These are phyloP conservation scores for Cytospora paraplurivora DNA, from an alignment of 2,329 filamentous ascomycete genomes.

Conservation along the genomic window DNA sequence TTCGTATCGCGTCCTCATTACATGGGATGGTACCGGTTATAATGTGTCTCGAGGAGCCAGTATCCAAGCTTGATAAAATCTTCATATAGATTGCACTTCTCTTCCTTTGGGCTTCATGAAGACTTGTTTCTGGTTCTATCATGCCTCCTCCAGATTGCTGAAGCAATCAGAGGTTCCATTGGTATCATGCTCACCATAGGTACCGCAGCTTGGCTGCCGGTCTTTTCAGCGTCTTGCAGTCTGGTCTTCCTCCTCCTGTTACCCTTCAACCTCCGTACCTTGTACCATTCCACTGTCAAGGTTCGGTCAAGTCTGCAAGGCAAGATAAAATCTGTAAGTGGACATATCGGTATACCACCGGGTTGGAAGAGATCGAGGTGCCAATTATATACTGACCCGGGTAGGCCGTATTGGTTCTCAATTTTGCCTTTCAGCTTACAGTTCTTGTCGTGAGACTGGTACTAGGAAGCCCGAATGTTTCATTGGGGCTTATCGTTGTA, in stretches of 20 bases:
- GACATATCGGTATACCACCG: not conserved
- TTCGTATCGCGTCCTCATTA: too few relatives aligned
- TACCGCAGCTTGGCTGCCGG: not conserved
- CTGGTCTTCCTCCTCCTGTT: slow-evolving; percentile 10
- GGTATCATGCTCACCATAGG: not conserved
- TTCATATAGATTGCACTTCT: too few relatives aligned
- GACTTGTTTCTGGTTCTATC: too few relatives aligned
- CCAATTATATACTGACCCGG: not conserved
- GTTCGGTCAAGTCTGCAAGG: slow-evolving; percentile 18
- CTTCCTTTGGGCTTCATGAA: too few relatives aligned
- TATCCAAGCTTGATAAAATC: too few relatives aligned
- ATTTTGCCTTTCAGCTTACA: not conserved
- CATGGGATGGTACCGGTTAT: too few relatives aligned
- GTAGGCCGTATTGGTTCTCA: not conserved
- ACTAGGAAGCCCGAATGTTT: not conserved
- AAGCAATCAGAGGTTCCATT: not conserved
- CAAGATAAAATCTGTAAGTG: slow-evolving; percentile 11
- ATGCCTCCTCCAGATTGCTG: too few relatives aligned
- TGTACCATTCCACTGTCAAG: slow-evolving; percentile 12
- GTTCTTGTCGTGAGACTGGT: not conserved
- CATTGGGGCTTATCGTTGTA: slow-evolving; percentile 1
- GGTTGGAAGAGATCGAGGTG: not conserved
- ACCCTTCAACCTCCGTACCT: slow-evolving; percentile 5
- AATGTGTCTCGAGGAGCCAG: too few relatives aligned
- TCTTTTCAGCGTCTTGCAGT: not conserved